Evolutionary conservation across 208 protist genomes (phyloP).

Genomic region (Angomonas ambiguus): DNA sequence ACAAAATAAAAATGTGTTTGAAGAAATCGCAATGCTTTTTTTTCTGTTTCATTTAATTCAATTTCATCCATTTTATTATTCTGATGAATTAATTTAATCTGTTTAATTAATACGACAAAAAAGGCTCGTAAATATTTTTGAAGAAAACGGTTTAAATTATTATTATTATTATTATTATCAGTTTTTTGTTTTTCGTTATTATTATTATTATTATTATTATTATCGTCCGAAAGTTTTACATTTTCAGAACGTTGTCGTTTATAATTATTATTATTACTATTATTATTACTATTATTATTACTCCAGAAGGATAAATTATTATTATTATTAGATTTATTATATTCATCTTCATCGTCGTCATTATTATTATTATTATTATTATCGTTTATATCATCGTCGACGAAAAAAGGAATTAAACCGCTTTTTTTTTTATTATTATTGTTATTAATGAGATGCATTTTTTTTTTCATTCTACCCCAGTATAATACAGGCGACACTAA

Average conservation of each 20-base stretch:
- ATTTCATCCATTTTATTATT: neutral
- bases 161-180: constrained; percentile 1
- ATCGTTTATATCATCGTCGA: too few relatives aligned
- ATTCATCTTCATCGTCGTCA: neutral
- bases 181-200: too few relatives aligned
- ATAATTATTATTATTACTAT: neutral
- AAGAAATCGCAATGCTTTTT: neutral
- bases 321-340: constrained; percentile 1
- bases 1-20: neutral
- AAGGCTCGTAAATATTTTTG: neutral
- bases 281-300: constrained; percentile 2
- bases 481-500: neutral
- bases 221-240: neutral
- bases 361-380: neutral
- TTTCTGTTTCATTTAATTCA: neutral
- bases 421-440: neutral
- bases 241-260: neutral
- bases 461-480: neutral
- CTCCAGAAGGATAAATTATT: too few relatives aligned
- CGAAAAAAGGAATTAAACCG: neutral
- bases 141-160: neutral
- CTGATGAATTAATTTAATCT: neutral
- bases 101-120: neutral
- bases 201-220: neutral
- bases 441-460: neutral